These are phyloP conservation scores for Silene coronaria DNA, from an alignment of 179 eudicot species.

Conservation along the genomic window DNA sequence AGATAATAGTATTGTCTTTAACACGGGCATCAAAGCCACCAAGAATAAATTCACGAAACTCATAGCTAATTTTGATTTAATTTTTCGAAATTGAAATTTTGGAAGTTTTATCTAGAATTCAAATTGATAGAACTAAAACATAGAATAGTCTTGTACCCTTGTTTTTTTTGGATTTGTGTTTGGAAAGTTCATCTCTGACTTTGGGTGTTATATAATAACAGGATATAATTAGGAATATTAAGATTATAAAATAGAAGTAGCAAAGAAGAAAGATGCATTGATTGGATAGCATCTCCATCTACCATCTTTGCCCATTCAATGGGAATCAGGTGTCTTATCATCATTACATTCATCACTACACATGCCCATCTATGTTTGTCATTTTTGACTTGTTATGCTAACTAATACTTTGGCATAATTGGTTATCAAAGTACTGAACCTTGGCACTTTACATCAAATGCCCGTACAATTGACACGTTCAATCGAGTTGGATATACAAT, in stretches of 20 bases:
- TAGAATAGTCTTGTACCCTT: background rate
- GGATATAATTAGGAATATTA: background rate
- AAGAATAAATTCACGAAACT: slow-evolving; percentile 21
- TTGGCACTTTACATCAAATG: too few species aligned
- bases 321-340: background rate
- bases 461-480: too few species aligned
- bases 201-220: background rate
- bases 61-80: background rate
- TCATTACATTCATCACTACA: background rate
- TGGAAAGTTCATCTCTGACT: background rate
- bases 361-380: background rate
- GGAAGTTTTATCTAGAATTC: background rate
- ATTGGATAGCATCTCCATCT: background rate
- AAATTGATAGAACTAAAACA: background rate
- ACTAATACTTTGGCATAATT: background rate
- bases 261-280: background rate
- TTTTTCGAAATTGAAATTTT: background rate
- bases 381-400: background rate
- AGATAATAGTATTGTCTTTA: slow-evolving; percentile 32
- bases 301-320: slow-evolving; percentile 13
- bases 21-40: slow-evolving; percentile 40
- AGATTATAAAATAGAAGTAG: background rate
- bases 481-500: too few species aligned
- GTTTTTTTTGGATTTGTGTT: background rate
- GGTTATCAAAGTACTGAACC: too few species aligned